Base-by-base conservation (phyloP, 257 asterid species). In the Capsicum pubescens region DNA sequence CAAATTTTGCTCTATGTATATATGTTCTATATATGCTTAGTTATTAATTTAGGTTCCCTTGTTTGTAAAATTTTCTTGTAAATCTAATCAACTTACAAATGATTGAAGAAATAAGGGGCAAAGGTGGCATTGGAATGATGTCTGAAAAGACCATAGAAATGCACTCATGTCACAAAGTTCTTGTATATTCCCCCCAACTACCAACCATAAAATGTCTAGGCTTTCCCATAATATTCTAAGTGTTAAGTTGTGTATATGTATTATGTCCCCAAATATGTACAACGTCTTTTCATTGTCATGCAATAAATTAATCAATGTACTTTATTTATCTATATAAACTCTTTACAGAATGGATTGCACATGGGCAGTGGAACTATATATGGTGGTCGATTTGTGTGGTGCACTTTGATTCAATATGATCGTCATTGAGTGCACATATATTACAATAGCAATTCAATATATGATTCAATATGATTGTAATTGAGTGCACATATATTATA, bases 281-380 rank as follows among this genome's bases (percentile, higher is more conserved):
- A 88, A 86, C 52, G 93, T 90, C 93, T 89, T 85, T 88, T 91
- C 96, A 90, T 63, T 85, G 88, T 83, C 90, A 81, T 82, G 69
- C 84, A 63, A 46, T 15, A 67, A 83, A 48, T 66, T 36, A 84
- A 35, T 60, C 19, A 67, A 86, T 88, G 92, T 85, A 91, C 92
- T 86, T 91, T 78, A 85, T 82, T 74, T 83, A 81, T 54, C 82
- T 86, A 83, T 87, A 84, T 87, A 61, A 80, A 80, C 86, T 87
- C 91, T 91, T 91, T 91, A 92, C 95, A 91, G 93, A 81, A 70
- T 89, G 90, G 92, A 87, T 61, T 84, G 88, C 97, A 92, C 94
- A 92, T 92, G 88, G 86, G 64, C 59, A 67, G 69, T 32, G 69
- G 80, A 83, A 59, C 50, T 77, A 63, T 78, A 32, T 17, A 21